These are phyloP conservation scores for Alternaria sp. DNA, from an alignment of 2,329 filamentous ascomycete genomes.

Conservation along the genomic window DNA sequence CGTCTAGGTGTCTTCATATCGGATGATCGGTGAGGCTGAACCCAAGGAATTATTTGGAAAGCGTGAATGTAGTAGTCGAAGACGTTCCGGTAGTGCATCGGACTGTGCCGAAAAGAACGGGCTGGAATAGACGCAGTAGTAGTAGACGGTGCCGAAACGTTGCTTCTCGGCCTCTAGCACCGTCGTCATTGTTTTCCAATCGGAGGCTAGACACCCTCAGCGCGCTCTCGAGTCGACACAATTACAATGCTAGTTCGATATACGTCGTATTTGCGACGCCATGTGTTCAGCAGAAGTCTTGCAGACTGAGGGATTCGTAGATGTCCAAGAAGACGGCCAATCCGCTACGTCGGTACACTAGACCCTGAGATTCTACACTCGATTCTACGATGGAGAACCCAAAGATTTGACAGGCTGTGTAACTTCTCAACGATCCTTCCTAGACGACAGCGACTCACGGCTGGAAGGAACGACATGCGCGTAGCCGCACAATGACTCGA, in stretches of 20 bases:
- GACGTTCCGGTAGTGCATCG: neutral
- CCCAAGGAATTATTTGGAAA: neutral
- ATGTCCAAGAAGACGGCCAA: neutral
- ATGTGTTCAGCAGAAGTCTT: neutral
- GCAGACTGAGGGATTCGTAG: neutral
- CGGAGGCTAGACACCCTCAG: neutral
- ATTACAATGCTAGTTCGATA: neutral
- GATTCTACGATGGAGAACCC: neutral
- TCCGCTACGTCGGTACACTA: neutral
- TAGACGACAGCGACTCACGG: neutral
- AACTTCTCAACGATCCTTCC: neutral
- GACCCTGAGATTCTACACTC: neutral
- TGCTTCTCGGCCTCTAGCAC: neutral
- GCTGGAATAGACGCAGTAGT: neutral
- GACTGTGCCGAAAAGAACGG: neutral
- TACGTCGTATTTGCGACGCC: neutral
- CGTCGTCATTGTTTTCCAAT: neutral
- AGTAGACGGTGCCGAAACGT: neutral
- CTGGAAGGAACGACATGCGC: neutral
- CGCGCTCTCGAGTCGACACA: neutral
- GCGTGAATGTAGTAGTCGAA: neutral
- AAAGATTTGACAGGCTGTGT: neutral
- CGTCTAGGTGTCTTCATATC: constrained; percentile 6
- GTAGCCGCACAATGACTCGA: neutral
- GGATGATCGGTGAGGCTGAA: neutral